Base-by-base conservation (phyloP, 1,284 basidiomycete species). In the Apiotrichum gamsii region DNA sequence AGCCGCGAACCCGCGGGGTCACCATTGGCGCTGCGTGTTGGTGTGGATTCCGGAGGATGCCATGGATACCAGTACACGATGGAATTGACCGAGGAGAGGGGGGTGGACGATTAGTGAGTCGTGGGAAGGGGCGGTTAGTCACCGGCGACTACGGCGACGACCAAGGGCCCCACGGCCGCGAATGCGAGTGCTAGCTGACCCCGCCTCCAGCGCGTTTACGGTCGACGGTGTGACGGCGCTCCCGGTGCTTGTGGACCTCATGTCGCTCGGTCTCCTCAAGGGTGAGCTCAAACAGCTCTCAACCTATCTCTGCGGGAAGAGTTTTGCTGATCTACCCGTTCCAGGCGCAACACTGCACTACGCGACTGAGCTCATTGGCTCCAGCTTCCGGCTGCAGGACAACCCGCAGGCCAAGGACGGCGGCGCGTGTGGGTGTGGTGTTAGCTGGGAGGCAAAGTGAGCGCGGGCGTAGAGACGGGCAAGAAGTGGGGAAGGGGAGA, bases 21-120 rank as follows among this genome's bases (percentile, higher is more conserved):
- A 0, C 56, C 64, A 11, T 57, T 78, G 9, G 74, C 74, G 0
- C 58, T 80, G 13, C 61, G 78, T 24, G 69, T 80, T 14, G 69
- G 72, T 1, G 78, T 80, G 19, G 78, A 79, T 52, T 73, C 72
- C 14, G 78, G 78, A 15, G 78, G 78, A 21, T 80, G 78, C 62
- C 78, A 80, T 55, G 78, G 78, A 5, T 80, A 79, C 56, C 77
- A 78, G 53, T 79, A 79, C 64, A 77, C 75, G 47, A 76, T 80
- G 70, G 74, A 75, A 32, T 54, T 80, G 11, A 74, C 73, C 0
- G 69, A 76, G 46, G 59, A 73, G 25, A 64, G 73, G 3, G 70
- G 69, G 6, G 64, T 65, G 8, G 75, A 76, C 45, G 78, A 79
- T 56, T 78, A 78, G 76, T 78, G 53, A 61, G 75, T 69, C 8